Evolutionary conservation across 108 stramenopile species (phyloP).

Genomic region (Nitzschia inconspicua): DNA sequence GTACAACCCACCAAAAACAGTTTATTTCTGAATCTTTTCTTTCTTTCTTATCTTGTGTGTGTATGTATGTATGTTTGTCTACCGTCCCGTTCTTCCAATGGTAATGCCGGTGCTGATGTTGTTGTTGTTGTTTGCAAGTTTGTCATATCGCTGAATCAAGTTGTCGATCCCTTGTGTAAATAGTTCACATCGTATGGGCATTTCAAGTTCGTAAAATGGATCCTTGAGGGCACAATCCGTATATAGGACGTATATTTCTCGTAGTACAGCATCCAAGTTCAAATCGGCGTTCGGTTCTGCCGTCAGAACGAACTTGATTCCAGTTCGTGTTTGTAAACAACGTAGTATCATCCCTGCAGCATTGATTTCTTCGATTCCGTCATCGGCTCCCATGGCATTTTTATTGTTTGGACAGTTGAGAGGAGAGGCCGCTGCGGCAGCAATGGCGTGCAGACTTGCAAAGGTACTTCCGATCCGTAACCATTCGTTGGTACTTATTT

Average conservation of each 20-base stretch:
- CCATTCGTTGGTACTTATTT: constrained; percentile 86
- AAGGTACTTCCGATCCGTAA: constrained; percentile 87
- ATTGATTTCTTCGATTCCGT: constrained; percentile 85
- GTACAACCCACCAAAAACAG: too few species aligned
- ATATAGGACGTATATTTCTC: constrained; percentile 80
- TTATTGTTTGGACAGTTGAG: constrained; percentile 59
- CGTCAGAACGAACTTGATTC: constrained; percentile 88
- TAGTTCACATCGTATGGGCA: constrained; percentile 84
- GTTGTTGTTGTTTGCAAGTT: too few species aligned
- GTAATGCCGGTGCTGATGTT: too few species aligned
- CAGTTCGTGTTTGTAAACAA: constrained; percentile 81
- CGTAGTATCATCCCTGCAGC: constrained; percentile 63
- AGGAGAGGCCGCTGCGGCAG: constrained; percentile 69
- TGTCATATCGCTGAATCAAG: constrained; percentile 58
- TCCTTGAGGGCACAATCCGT: constrained; percentile 85
- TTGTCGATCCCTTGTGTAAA: constrained; percentile 75
- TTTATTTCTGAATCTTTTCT: too few species aligned
- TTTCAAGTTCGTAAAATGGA: constrained; percentile 90
- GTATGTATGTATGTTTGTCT: too few species aligned
- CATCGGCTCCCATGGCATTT: constrained; percentile 69
- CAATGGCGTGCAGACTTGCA: constrained; percentile 83
- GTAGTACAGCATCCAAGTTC: constrained; percentile 60
- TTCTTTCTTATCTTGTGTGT: too few species aligned
- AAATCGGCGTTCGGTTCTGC: constrained; percentile 51
- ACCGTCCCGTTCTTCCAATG: too few species aligned